phyloP scores from a whole-genome alignment of 208 protist species.

The Leishmania amazonensis region DNA sequence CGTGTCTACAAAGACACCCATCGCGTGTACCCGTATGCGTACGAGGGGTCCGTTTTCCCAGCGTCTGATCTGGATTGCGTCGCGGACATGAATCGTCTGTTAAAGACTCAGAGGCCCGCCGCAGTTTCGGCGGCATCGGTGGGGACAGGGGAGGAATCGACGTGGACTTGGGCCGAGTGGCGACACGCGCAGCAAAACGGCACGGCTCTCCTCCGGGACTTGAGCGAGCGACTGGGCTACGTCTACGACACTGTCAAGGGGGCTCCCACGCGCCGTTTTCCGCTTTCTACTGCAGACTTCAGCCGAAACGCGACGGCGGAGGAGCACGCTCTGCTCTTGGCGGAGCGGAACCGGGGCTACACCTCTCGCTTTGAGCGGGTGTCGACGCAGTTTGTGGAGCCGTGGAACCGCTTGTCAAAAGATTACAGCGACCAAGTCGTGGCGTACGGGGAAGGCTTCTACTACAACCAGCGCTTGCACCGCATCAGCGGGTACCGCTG shows the following conservation, averaged over 20 bases:
- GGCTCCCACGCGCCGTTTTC: constrained; percentile 15
- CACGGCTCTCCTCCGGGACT: constrained; percentile 19
- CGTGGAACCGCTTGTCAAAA: constrained; percentile 44
- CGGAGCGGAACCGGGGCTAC: neutral
- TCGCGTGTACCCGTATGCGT: constrained; percentile 30
- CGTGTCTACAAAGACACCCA: constrained; percentile 1
- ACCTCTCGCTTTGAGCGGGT: neutral
- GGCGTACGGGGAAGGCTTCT: constrained; percentile 56
- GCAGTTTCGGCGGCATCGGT: neutral
- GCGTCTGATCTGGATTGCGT: constrained; percentile 56
- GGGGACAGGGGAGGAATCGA: neutral
- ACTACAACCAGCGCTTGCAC: constrained; percentile 72
- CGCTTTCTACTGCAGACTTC: constrained; percentile 16
- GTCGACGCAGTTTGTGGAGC: constrained; percentile 62
- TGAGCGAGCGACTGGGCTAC: constrained; percentile 19
- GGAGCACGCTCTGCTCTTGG: neutral
- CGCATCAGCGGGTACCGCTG: constrained; percentile 54
- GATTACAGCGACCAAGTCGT: constrained; percentile 26
- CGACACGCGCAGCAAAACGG: constrained; percentile 15
- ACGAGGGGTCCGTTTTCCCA: constrained; percentile 63
- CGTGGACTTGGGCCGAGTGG: constrained; percentile 1
- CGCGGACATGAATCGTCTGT: constrained; percentile 25
- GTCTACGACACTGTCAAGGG: constrained; percentile 20
- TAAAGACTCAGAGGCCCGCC: neutral
- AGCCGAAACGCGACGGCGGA: constrained; percentile 2